These are phyloP conservation scores for Phytophthora tentaculata DNA, from an alignment of 352 stramenopile genomes.

Conservation along the genomic window DNA sequence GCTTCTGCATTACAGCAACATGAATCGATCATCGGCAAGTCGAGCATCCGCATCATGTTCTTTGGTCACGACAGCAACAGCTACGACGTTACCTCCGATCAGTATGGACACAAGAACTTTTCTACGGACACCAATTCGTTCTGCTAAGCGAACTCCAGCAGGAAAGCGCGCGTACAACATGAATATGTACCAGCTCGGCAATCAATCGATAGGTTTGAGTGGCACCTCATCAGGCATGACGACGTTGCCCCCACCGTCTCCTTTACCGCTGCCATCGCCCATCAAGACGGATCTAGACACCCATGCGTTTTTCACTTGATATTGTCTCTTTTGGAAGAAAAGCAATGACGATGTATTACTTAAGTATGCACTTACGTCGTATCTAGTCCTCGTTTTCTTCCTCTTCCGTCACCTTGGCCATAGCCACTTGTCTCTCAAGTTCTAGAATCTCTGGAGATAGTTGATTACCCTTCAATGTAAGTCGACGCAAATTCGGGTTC, in stretches of 20 bases:
- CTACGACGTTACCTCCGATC: constrained; percentile 41
- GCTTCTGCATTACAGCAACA: constrained; percentile 37
- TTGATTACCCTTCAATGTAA: constrained; percentile 85
- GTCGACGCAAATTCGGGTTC: constrained; percentile 62
- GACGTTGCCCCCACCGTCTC: constrained; percentile 41
- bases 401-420: constrained; percentile 60
- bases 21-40: constrained; percentile 22
- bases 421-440: constrained; percentile 67
- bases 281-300: constrained; percentile 90
- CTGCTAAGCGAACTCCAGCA: constrained; percentile 32
- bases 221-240: constrained; percentile 21
- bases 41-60: constrained; percentile 22
- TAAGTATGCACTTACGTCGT: constrained; percentile 16
- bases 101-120: constrained; percentile 39
- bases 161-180: constrained; percentile 34
- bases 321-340: constrained; percentile 16
- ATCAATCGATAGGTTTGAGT: constrained; percentile 18
- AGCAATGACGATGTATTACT: constrained; percentile 25
- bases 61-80: constrained; percentile 22
- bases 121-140: constrained; percentile 33
- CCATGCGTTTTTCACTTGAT: constrained; percentile 86
- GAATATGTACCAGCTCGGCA: constrained; percentile 32
- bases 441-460: constrained; percentile 61
- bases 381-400: constrained; percentile 46
- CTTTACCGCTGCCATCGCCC: constrained; percentile 72